These are phyloP conservation scores for Aspergillus phoenicis DNA, from an alignment of 2,329 filamentous ascomycete species.

Conservation along the genomic window DNA sequence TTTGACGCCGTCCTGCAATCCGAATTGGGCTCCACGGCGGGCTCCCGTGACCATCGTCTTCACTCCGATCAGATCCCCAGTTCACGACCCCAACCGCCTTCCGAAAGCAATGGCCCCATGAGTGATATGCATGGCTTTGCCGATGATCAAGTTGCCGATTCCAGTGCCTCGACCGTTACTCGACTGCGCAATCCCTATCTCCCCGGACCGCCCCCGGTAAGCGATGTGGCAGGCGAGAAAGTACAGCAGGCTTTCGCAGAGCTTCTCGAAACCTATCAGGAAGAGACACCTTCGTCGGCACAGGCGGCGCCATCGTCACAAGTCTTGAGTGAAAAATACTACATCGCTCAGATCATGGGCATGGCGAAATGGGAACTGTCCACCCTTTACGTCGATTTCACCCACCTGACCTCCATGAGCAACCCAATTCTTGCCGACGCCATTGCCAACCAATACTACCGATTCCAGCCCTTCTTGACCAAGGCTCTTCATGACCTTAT, in stretches of 20 bases:
- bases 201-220: slow-evolving; percentile 59
- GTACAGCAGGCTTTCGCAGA: slow-evolving; percentile 65
- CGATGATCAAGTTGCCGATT: slow-evolving; percentile 64
- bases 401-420: slow-evolving; percentile 75
- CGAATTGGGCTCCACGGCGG: slow-evolving; percentile 41
- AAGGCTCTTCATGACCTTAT: slow-evolving; percentile 90
- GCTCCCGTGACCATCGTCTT: slow-evolving; percentile 26
- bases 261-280: slow-evolving; percentile 63
- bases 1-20: slow-evolving; percentile 47
- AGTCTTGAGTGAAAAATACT: slow-evolving; percentile 64
- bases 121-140: slow-evolving; percentile 62
- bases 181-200: slow-evolving; percentile 53
- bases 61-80: slow-evolving; percentile 52
- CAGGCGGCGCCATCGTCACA: slow-evolving; percentile 57
- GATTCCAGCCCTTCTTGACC: slow-evolving; percentile 88
- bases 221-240: slow-evolving; percentile 64
- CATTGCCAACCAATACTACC: slow-evolving; percentile 88
- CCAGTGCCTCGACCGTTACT: slow-evolving; percentile 52
- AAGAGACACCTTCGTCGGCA: slow-evolving; percentile 59
- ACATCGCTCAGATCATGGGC: slow-evolving; percentile 67
- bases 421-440: slow-evolving; percentile 82
- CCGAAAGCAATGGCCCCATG: slow-evolving; percentile 53
- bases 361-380: slow-evolving; percentile 63
- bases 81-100: slow-evolving; percentile 56
- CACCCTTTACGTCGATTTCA: slow-evolving; percentile 69